Evolutionary conservation across 768 basidiomycete species (phyloP).

Genomic region (Pholiota conissans): DNA sequence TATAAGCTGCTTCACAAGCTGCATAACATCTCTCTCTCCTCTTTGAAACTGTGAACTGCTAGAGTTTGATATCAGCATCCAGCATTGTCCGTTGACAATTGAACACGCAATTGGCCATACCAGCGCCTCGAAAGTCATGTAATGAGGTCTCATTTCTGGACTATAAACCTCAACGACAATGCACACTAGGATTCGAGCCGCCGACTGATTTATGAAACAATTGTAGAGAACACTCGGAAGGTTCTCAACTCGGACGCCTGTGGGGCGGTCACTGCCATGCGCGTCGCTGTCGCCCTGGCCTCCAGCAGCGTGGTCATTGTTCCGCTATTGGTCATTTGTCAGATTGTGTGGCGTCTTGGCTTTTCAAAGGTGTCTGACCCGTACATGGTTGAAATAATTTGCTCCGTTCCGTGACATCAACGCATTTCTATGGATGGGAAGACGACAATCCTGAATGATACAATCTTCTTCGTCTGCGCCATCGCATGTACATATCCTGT

Average conservation of each 20-base stretch:
- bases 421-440: background rate
- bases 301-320: background rate
- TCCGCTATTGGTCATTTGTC: background rate
- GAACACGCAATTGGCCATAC: no score
- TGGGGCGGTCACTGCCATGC: background rate
- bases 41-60: no score
- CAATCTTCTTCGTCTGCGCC: background rate
- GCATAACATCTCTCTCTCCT: no score
- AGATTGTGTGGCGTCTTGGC: background rate
- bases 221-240: no score
- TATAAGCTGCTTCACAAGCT: no score
- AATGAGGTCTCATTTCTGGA: no score
- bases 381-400: background rate
- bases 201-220: no score
- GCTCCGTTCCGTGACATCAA: background rate
- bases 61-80: no score
- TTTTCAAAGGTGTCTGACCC: background rate
- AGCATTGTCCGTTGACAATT: no score
- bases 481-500: background rate
- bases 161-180: background rate
- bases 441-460: background rate
- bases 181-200: background rate
- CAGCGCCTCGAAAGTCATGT: no score
- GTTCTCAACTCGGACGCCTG: no score
- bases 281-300: background rate